phyloP scores from a whole-genome alignment of 768 basidiomycete species.

The Chalciporus sphaerocephalus region DNA sequence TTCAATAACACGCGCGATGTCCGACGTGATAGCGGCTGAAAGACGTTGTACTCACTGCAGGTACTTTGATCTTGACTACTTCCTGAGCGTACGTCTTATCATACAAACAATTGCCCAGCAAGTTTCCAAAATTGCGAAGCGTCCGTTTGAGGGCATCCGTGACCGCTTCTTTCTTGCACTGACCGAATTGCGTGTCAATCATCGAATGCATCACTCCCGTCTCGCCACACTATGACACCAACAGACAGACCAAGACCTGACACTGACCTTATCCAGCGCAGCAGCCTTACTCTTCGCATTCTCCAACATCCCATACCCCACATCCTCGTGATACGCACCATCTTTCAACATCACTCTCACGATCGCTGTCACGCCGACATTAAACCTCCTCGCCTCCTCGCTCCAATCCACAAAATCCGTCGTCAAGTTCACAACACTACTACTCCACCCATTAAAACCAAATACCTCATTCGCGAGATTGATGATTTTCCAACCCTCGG shows the following conservation, averaged over 20 bases:
- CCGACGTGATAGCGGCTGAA: not conserved
- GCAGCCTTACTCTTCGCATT: constrained; percentile 81
- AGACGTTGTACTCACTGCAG: constrained; percentile 51
- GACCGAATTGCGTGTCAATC: constrained; percentile 8
- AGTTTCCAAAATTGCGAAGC: constrained; percentile 87
- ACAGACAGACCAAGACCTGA: not conserved
- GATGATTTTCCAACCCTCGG: constrained; percentile 97
- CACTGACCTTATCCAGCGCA: constrained; percentile 85
- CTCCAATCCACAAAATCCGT: constrained; percentile 77
- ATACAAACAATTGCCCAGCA: constrained; percentile 96
- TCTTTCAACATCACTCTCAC: constrained; percentile 84
- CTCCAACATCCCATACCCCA: constrained; percentile 86
- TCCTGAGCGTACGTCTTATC: constrained; percentile 87
- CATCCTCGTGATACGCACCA: constrained; percentile 88
- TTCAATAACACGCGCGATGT: not conserved
- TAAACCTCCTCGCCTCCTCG: constrained; percentile 61
- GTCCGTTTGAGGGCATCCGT: constrained; percentile 93
- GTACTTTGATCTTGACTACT: constrained; percentile 81
- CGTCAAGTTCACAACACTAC: constrained; percentile 66
- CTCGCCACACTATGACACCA: not conserved
- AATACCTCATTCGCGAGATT: constrained; percentile 98
- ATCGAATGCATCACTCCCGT: constrained; percentile 1
- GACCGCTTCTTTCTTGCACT: constrained; percentile 99
- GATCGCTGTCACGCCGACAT: constrained; percentile 77
- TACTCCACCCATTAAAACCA: constrained; percentile 96